A percentile compares a stretch with the other conserved stretches of the same genome.
These are phyloP conservation scores for Colletotrichum neosansevieriae DNA, from an alignment of 2,329 filamentous ascomycete genomes.

Conservation along the genomic window DNA sequence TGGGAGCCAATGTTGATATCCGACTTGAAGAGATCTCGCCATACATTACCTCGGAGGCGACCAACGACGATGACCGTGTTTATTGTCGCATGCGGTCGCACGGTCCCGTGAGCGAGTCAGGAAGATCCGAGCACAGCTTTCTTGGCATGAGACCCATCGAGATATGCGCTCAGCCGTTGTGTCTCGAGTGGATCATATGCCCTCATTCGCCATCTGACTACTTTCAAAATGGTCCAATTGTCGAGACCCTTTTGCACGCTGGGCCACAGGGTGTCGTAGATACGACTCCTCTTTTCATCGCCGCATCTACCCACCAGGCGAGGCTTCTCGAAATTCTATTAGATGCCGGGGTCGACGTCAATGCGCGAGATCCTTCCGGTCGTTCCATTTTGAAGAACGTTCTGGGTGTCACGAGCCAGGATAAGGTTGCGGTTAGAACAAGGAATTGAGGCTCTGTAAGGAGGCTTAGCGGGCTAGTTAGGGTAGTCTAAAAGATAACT, in stretches of 20 bases:
- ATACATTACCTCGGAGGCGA: background rate
- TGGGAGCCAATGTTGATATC: background rate
- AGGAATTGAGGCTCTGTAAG: too few species aligned
- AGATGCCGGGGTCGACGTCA: background rate
- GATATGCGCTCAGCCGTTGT: background rate
- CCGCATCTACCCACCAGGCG: background rate
- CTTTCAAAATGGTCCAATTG: too few species aligned
- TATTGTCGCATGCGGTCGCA: background rate
- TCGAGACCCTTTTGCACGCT: background rate
- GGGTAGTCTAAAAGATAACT: too few species aligned
- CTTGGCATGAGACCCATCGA: background rate
- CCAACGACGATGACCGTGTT: too few species aligned
- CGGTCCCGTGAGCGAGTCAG: too few species aligned
- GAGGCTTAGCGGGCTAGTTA: too few species aligned
- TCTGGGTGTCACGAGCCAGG: too few species aligned
- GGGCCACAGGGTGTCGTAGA: background rate
- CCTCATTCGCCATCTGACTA: too few species aligned
- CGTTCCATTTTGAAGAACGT: too few species aligned
- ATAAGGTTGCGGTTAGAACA: too few species aligned
- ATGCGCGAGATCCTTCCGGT: background rate
- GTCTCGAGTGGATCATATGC: too few species aligned
- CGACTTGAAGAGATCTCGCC: background rate
- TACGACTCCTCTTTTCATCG: background rate
- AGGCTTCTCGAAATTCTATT: background rate
- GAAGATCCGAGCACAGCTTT: background rate